Evolutionary conservation across 768 basidiomycete genomes (phyloP).

Genomic region (Strobilomyces echinocephalus): DNA sequence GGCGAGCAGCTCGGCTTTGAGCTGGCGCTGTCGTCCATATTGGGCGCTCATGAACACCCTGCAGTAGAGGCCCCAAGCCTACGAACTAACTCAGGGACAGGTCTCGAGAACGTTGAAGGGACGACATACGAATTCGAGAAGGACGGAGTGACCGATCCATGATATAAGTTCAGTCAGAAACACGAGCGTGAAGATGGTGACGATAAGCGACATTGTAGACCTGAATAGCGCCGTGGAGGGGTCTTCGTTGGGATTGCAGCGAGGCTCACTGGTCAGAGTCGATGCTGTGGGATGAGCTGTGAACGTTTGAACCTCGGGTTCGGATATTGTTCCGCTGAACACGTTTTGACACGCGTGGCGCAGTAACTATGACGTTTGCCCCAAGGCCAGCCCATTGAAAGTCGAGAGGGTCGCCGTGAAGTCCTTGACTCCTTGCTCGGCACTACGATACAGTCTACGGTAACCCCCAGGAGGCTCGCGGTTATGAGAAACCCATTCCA

Average conservation of each 20-base stretch:
- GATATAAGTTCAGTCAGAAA: conserved; percentile 79
- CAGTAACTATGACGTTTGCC: not conserved
- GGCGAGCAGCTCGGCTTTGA: conserved; percentile 75
- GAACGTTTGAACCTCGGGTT: not conserved
- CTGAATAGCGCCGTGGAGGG: not conserved
- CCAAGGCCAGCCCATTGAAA: too few relatives aligned
- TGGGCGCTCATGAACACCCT: conserved; percentile 56
- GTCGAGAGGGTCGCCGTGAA: too few relatives aligned
- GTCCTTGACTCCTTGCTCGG: too few relatives aligned
- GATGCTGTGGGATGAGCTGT: not conserved
- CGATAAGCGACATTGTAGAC: conserved; percentile 64
- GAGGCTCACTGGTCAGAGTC: too few relatives aligned
- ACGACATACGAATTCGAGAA: conserved; percentile 70
- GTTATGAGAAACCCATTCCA: too few relatives aligned
- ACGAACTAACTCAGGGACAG: conserved; percentile 4
- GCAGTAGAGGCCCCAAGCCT: conserved; percentile 75
- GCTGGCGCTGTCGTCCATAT: conserved; percentile 54
- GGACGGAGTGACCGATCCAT: conserved; percentile 84
- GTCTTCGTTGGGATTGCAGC: conserved; percentile 1
- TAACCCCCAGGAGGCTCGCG: too few relatives aligned
- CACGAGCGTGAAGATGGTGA: conserved; percentile 78
- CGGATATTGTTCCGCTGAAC: too few relatives aligned
- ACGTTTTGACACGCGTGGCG: conserved; percentile 14
- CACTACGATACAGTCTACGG: too few relatives aligned
- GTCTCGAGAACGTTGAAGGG: not conserved